phyloP scores from a whole-genome alignment of 1,139 yeast species.

The Nadsonia commutata region DNA sequence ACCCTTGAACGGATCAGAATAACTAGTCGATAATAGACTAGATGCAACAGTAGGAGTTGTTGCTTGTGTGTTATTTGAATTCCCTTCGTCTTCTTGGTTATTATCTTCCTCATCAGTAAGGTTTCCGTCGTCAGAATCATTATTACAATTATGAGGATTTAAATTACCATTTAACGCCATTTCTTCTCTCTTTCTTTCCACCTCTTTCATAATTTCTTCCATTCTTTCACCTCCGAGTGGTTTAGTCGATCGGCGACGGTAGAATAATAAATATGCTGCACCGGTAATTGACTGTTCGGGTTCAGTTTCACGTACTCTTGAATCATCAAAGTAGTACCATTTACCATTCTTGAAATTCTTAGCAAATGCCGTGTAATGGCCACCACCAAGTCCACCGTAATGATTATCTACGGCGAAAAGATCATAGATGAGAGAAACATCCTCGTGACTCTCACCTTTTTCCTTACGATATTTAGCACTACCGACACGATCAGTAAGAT shows the following conservation, averaged over 20 bases:
- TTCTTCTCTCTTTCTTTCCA: neutral
- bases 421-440: slow-evolving; percentile 45
- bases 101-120: no score
- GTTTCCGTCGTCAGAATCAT: no score
- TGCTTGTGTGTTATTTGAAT: no score
- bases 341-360: slow-evolving; percentile 60
- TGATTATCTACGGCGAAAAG: slow-evolving; percentile 89
- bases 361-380: slow-evolving; percentile 87
- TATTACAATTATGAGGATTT: no score
- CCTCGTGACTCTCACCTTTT: slow-evolving; percentile 19
- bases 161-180: no score
- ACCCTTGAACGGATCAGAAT: neutral
- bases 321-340: slow-evolving; percentile 90
- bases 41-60: no score
- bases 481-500: slow-evolving; percentile 45
- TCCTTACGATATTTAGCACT: slow-evolving; percentile 12
- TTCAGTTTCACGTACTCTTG: slow-evolving; percentile 49
- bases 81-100: no score
- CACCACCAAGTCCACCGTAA: slow-evolving; percentile 94
- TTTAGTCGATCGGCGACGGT: slow-evolving; percentile 38
- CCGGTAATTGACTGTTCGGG: slow-evolving; percentile 52
- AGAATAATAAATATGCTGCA: slow-evolving; percentile 80
- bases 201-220: neutral
- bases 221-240: neutral
- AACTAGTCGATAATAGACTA: neutral